Evolutionary conservation across 225 moss, liverwort and hornwort species (phyloP), one percentile per base, ranked within the genome.

Genomic region (Sphagnum tenellum): DNA sequence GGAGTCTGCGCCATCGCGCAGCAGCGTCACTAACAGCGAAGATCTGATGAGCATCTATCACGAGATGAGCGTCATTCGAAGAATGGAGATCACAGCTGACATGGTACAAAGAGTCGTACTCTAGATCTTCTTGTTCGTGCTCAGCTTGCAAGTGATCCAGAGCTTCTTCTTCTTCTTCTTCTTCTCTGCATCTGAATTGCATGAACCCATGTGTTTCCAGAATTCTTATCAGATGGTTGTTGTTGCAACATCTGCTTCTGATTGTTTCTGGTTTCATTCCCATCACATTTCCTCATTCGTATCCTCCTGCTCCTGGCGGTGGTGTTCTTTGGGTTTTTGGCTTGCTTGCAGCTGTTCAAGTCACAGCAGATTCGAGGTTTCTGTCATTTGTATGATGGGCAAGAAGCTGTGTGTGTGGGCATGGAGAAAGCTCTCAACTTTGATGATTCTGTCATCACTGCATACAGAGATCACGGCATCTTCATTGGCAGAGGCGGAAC

Each of bases 331-430:
- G 45, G 29, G 8, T 13, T 48, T n/a, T 11, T 29, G 29, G 29
- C 29, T 29, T 29, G 29, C 29, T 44, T 76, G 79, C 86, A 98
- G 98, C 73, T 98, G 7, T 98, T 98, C 61, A 98, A 98, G 75
- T 77, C 90, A 5, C 98, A 98, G 75, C 60, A 85, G 76, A 77
- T 91, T 58, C 87, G 98, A 5, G 98, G 98, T 45, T 98, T 98
- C 63, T 98, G 98, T 65, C 98, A 98, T 71, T 84, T 98, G 4
- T 98, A 86, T 44, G 98, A 98, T 59, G 98, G 98, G 5, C 98
- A 98, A 75, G 98, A 98, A 74, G 98, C 98, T 56, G 86, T 98
- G 12, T 66, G 77, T 12, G 72, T 88, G 59, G 98, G 98, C 47
- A 93, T 98, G 98, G 98, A 98, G 74, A 85, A 84, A 11, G 90